A percentile compares a stretch with the other conserved stretches of the same genome.
Conservation (phyloP, 2,329 filamentous ascomycete species). For the Plectosphaerella cucumerina region DNA sequence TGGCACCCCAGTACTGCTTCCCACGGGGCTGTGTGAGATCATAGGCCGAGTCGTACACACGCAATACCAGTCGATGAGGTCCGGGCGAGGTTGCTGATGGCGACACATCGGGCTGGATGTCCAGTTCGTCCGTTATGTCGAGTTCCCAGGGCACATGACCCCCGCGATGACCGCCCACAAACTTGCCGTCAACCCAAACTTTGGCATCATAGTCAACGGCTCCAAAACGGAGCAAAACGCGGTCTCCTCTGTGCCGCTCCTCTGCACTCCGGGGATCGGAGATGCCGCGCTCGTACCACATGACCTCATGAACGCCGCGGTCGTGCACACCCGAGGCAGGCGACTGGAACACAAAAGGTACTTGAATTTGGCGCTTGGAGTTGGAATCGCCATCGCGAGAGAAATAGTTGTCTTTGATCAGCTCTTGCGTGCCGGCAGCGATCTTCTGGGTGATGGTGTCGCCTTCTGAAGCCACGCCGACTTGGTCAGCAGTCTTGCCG, state of each 20-base stretch:
- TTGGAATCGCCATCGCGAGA: constrained; percentile 22
- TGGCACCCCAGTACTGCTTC: constrained; percentile 62
- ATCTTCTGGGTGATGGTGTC: constrained; percentile 37
- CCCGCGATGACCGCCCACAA: constrained; percentile 51
- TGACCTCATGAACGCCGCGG: constrained; percentile 58
- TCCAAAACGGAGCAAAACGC: constrained; percentile 50
- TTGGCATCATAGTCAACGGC: constrained; percentile 59
- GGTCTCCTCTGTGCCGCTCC: constrained; percentile 34
- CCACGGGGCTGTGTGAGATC: constrained; percentile 63
- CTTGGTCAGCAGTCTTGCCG: constrained; percentile 5
- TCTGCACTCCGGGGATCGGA: constrained; percentile 40
- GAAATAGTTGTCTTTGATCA: constrained; percentile 42
- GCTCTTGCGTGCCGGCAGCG: constrained; percentile 40
- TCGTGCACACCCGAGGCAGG: constrained; percentile 60
- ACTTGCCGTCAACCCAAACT: constrained; percentile 50
- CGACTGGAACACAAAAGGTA: constrained; percentile 63
- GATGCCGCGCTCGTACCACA: constrained; percentile 61
- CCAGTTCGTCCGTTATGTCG: constrained; percentile 50
- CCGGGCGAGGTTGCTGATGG: constrained; percentile 15
- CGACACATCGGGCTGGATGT: constrained; percentile 7
- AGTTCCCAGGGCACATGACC: constrained; percentile 56
- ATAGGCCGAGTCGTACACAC: constrained; percentile 60
- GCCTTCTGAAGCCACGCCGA: constrained; percentile 22
- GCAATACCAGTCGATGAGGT: constrained; percentile 43
- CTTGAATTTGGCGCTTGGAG: constrained; percentile 49